Percentiles rank a stretch among this genome's conserved stretches.
These are phyloP conservation scores for Mucor circinelloides DNA, from an alignment of 371 early-diverging fungal species.

Conservation along the genomic window DNA sequence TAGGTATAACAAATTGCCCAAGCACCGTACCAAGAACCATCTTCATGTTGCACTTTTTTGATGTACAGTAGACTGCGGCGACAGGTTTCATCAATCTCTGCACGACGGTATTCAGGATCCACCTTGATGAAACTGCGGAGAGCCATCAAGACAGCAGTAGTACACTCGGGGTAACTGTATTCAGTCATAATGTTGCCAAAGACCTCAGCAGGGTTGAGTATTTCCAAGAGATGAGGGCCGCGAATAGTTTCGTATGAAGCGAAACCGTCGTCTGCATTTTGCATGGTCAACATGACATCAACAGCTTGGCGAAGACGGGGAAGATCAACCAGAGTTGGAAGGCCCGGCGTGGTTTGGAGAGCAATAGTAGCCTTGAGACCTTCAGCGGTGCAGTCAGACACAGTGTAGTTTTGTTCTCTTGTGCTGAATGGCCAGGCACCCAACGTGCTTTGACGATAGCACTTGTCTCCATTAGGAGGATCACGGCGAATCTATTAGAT, in stretches of 20 bases:
- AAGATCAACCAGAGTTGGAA: slow-evolving; percentile 45
- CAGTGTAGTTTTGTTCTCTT: slow-evolving; percentile 91
- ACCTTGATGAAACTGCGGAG: slow-evolving; percentile 76
- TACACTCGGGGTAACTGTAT: slow-evolving; percentile 96
- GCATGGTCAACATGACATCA: slow-evolving; percentile 90
- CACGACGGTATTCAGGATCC: slow-evolving; percentile 80
- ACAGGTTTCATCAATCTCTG: slow-evolving; percentile 77
- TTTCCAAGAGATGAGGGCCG: slow-evolving; percentile 79
- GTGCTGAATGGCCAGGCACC: slow-evolving; percentile 98
- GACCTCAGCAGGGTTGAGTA: slow-evolving; percentile 94
- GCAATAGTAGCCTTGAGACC: slow-evolving; percentile 83
- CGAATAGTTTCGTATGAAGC: slow-evolving; percentile 89
- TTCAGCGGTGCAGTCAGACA: slow-evolving; percentile 97
- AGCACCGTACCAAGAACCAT: slow-evolving; percentile 95
- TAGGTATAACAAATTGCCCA: slow-evolving; percentile 99
- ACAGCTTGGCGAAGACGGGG: slow-evolving; percentile 84
- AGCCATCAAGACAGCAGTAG: slow-evolving; percentile 90
- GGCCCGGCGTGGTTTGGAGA: slow-evolving; percentile 65
- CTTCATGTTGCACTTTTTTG: slow-evolving; percentile 68
- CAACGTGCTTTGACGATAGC: slow-evolving; percentile 81
- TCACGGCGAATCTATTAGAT: slow-evolving; percentile 69
- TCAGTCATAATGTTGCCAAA: slow-evolving; percentile 97
- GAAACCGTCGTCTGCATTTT: slow-evolving; percentile 90
- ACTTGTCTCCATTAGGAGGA: slow-evolving; percentile 64
- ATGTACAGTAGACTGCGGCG: slow-evolving; percentile 75